phyloP scores from a whole-genome alignment of 345 rosid species.

The Luvunga scandens region DNA sequence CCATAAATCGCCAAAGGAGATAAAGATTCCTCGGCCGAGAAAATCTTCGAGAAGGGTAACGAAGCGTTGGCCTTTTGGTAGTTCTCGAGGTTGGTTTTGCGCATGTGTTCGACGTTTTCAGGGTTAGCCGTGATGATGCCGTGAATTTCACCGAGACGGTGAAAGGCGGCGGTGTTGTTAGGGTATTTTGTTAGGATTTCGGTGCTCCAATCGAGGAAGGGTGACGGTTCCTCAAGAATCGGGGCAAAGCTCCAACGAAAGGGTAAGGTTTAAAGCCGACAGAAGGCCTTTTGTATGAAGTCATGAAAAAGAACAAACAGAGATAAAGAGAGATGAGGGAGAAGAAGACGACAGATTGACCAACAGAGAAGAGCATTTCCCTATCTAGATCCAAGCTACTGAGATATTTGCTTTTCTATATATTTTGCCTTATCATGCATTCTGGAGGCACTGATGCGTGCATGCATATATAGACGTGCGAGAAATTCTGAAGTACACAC shows the following conservation, averaged over 20 bases:
- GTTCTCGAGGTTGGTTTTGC: conserved; percentile 27
- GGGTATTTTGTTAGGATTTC: neutral
- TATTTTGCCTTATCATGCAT: too few species aligned
- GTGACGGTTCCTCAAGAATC: neutral
- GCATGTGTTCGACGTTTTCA: conserved; percentile 26
- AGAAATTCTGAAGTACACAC: too few species aligned
- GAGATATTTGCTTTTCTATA: too few species aligned
- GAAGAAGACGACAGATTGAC: neutral
- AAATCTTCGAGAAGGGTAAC: conserved; percentile 22
- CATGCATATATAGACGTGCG: too few species aligned
- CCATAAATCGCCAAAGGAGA: conserved; percentile 29
- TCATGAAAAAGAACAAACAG: neutral
- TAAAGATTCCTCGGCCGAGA: conserved; percentile 31
- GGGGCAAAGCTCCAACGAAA: neutral
- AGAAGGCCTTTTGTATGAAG: neutral
- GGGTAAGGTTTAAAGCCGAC: neutral
- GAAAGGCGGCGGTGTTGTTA: neutral
- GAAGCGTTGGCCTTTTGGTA: conserved; percentile 28
- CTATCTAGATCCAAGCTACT: neutral
- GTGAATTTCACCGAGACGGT: neutral
- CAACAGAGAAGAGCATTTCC: neutral
- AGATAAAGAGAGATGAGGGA: neutral
- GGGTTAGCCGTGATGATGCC: conserved; percentile 25
- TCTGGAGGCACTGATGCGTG: too few species aligned
- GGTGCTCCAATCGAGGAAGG: neutral